phyloP scores from a whole-genome alignment of 1,284 basidiomycete genomes.

The Malassezia globosa region DNA sequence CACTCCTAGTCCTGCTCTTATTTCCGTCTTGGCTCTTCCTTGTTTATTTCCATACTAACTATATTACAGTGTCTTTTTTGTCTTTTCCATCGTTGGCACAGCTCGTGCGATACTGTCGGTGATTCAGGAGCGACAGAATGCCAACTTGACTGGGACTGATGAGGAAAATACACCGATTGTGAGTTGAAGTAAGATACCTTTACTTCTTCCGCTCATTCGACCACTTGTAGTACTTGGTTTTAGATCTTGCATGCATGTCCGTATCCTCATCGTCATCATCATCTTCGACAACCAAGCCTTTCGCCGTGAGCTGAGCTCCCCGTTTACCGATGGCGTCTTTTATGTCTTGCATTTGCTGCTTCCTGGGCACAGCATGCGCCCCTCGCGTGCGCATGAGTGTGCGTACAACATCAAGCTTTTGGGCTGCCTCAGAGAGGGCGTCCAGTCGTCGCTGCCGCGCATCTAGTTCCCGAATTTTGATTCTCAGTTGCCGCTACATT shows the following conservation, averaged over 20 bases:
- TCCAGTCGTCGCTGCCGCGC: constrained; percentile 31
- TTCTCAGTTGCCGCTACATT: constrained; percentile 25
- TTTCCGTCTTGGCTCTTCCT: constrained; percentile 69
- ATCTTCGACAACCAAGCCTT: constrained; percentile 4
- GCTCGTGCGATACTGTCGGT: constrained; percentile 57
- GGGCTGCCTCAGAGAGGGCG: constrained; percentile 24
- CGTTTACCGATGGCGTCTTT: constrained; percentile 12
- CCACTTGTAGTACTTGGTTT: constrained; percentile 18
- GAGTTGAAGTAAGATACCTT: background rate
- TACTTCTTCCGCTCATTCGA: constrained; percentile 19
- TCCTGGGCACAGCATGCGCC: constrained; percentile 15
- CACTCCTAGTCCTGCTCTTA: constrained; percentile 63
- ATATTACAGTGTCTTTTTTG: constrained; percentile 56
- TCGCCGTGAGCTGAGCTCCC: constrained; percentile 6
- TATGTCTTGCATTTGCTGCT: constrained; percentile 2
- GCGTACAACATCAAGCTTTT: constrained; percentile 32
- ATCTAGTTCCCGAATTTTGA: constrained; percentile 28
- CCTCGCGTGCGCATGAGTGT: constrained; percentile 31
- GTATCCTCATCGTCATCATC: constrained; percentile 5
- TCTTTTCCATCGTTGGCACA: constrained; percentile 73
- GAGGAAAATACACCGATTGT: constrained; percentile 71
- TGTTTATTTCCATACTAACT: constrained; percentile 42
- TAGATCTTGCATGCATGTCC: background rate
- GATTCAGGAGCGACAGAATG: constrained; percentile 51
- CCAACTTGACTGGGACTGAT: constrained; percentile 49